Conservation (phyloP, 306 rosid genomes). For the Argentina anserina region DNA sequence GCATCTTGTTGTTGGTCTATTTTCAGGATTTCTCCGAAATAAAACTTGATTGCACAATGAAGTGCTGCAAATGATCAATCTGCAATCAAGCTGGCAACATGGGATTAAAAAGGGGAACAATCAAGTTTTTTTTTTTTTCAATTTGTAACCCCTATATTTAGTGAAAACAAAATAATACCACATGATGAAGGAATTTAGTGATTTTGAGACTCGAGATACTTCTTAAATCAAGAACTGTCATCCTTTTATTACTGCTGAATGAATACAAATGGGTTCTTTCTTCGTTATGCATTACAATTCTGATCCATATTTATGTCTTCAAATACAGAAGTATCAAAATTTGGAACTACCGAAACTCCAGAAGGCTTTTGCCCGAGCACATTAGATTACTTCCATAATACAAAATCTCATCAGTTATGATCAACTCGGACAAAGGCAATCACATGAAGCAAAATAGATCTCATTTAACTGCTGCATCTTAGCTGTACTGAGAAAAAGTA, state of each 20-base stretch:
- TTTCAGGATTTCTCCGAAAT: no score
- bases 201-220: no score
- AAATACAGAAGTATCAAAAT: constrained; percentile 1
- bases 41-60: no score
- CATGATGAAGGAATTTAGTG: no score
- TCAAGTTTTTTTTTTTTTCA: no score
- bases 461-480: constrained; percentile 28
- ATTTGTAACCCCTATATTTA: no score
- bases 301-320: background rate
- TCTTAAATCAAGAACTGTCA: background rate
- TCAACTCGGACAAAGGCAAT: constrained; percentile 9
- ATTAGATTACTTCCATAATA: constrained; percentile 1
- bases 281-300: background rate
- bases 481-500: constrained; percentile 32
- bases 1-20: no score
- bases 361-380: background rate
- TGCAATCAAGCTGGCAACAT: no score
- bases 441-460: constrained; percentile 17
- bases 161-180: no score
- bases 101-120: no score
- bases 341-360: background rate
- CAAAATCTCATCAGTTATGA: constrained; percentile 17
- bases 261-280: no score
- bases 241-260: background rate
- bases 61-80: no score